phyloP scores from a whole-genome alignment of 805 yeast genomes.

The Metschnikowia reukaufii region DNA sequence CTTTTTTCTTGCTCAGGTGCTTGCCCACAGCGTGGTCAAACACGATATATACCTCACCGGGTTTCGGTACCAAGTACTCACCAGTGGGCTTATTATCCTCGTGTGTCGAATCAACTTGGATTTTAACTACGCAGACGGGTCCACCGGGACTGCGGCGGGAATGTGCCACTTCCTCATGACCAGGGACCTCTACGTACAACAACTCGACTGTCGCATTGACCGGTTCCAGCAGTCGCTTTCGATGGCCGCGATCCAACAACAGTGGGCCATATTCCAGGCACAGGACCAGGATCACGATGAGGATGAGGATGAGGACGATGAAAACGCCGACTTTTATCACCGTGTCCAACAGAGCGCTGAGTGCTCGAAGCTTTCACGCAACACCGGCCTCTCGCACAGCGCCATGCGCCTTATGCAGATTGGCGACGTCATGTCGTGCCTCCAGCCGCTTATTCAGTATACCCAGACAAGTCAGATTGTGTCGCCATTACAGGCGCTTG shows the following conservation, averaged over 20 bases:
- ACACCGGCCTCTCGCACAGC: conserved; percentile 62
- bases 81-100: conserved; percentile 39
- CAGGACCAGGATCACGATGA: conserved; percentile 7
- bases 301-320: conserved; percentile 6
- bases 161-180: conserved; percentile 62
- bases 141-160: conserved; percentile 62
- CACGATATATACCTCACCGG: conserved; percentile 37
- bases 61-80: conserved; percentile 39
- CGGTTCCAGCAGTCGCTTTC: conserved; percentile 30
- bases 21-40: conserved; percentile 39
- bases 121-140: conserved; percentile 63
- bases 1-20: conserved; percentile 52
- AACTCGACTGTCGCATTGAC: conserved; percentile 56
- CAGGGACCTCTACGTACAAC: conserved; percentile 64
- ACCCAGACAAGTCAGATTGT: conserved; percentile 47
- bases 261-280: conserved; percentile 24
- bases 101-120: conserved; percentile 29
- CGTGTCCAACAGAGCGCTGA: conserved; percentile 11
- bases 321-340: conserved; percentile 7
- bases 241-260: conserved; percentile 26
- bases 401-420: conserved; percentile 73
- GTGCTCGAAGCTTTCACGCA: conserved; percentile 50
- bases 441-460: conserved; percentile 63
- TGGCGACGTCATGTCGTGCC: conserved; percentile 73
- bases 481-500: conserved; percentile 59